Percentiles rank a stretch among this genome's conserved stretches.
Conservation (phyloP, 2,329 filamentous ascomycete species). For the Paracorniculantispora psalliotae region DNA sequence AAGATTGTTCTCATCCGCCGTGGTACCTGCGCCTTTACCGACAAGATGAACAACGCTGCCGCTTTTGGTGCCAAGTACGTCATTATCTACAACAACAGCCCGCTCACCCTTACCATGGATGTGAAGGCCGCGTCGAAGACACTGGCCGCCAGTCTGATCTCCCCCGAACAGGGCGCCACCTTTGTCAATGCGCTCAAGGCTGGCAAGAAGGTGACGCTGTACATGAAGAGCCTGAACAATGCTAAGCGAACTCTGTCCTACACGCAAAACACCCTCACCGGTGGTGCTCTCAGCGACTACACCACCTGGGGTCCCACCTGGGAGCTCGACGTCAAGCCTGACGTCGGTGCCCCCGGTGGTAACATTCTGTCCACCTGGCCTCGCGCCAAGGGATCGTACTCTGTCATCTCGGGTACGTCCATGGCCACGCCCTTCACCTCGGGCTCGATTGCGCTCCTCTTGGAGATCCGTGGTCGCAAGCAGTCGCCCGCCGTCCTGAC, state of each 20-base stretch:
- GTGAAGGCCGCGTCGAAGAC: conserved; percentile 28
- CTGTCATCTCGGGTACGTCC: conserved; percentile 51
- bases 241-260: conserved; percentile 27
- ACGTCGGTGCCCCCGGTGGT: conserved; percentile 52
- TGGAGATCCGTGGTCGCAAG: conserved; percentile 46
- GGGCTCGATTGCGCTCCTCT: conserved; percentile 50
- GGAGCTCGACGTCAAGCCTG: conserved; percentile 52
- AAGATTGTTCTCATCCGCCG: conserved; percentile 57
- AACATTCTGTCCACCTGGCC: conserved; percentile 56
- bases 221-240: conserved; percentile 38
- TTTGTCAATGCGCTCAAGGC: conserved; percentile 41
- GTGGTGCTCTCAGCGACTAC: conserved; percentile 48
- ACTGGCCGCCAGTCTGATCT: conserved; percentile 37
- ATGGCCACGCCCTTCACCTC: conserved; percentile 56
- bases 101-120: conserved; percentile 28
- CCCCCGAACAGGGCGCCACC: conserved; percentile 33
- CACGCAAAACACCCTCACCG: conserved; percentile 37
- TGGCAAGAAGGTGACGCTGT: conserved; percentile 39
- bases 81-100: conserved; percentile 55
- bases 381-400: conserved; percentile 40
- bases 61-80: conserved; percentile 55
- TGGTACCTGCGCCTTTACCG: conserved; percentile 50
- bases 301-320: conserved; percentile 59
- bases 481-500: conserved; percentile 46
- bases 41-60: conserved; percentile 49